phyloP scores from a whole-genome alignment of 345 rosid genomes.

The Eucalyptus sp. region DNA sequence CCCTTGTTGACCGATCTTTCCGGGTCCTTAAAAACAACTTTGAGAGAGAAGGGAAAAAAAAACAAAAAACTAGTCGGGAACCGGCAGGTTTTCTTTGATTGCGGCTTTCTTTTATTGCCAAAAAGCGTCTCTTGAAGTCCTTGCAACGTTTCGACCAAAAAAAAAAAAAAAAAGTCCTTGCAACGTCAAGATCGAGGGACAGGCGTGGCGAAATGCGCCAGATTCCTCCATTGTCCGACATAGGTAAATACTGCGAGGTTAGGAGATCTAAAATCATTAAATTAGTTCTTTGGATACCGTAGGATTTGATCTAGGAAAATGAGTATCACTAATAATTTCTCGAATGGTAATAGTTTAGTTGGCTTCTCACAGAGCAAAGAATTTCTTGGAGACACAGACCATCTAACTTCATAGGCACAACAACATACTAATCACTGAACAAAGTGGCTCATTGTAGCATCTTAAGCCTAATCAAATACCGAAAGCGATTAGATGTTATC shows the following conservation, averaged over 20 bases:
- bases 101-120: neutral
- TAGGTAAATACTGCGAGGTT: neutral
- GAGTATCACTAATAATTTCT: neutral
- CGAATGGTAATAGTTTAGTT: neutral
- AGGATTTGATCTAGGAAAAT: neutral
- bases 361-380: neutral
- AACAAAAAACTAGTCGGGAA: neutral
- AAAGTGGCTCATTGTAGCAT: neutral
- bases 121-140: neutral
- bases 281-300: neutral
- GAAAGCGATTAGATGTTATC: neutral
- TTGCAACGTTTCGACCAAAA: too few species aligned
- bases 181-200: neutral
- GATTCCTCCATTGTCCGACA: neutral
- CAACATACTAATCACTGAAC: neutral
- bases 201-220: neutral
- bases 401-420: neutral
- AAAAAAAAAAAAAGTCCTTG: too few species aligned
- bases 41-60: too few species aligned
- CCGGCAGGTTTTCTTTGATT: neutral
- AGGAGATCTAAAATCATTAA: neutral
- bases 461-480: neutral
- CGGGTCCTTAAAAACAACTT: neutral
- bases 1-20: neutral
- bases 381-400: neutral